Percentiles rank a stretch among this genome's conserved stretches.
These are phyloP conservation scores for Pseudocercospora macadamiae DNA, from an alignment of 2,329 filamentous ascomycete species.

Conservation along the genomic window DNA sequence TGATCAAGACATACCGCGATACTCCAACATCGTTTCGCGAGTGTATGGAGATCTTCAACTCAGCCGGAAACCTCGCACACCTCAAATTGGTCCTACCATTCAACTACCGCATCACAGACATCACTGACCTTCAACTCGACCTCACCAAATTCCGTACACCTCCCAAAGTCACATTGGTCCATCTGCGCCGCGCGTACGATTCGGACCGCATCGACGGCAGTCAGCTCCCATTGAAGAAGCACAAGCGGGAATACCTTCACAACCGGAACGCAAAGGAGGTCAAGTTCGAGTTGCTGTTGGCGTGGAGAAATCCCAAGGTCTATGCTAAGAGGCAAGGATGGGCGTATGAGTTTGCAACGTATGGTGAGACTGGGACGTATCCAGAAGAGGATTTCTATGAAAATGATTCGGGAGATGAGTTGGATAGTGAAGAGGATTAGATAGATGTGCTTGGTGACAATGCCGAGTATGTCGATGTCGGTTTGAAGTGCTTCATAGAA, in stretches of 20 bases:
- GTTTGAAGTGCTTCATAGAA: too few species aligned
- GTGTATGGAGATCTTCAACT: not conserved
- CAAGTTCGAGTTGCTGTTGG: not conserved
- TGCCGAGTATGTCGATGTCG: too few species aligned
- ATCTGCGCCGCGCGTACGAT: not conserved
- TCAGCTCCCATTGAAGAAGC: not conserved
- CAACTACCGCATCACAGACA: not conserved
- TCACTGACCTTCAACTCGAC: not conserved
- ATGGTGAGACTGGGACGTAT: not conserved
- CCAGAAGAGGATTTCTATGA: not conserved
- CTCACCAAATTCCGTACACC: not conserved
- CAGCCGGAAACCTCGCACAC: not conserved
- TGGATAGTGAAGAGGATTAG: not conserved
- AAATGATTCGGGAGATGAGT: not conserved
- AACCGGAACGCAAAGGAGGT: not conserved
- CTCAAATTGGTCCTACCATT: slow-evolving; percentile 8
- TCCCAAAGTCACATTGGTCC: not conserved
- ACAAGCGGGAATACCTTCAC: not conserved
- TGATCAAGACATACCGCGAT: not conserved
- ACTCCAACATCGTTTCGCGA: not conserved
- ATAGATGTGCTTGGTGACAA: too few species aligned
- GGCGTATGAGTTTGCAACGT: not conserved
- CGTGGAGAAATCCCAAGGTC: not conserved
- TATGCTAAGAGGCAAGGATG: not conserved
- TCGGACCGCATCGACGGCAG: not conserved